phyloP scores from a whole-genome alignment of 1,284 basidiomycete genomes.

The Marasmius oreades region DNA sequence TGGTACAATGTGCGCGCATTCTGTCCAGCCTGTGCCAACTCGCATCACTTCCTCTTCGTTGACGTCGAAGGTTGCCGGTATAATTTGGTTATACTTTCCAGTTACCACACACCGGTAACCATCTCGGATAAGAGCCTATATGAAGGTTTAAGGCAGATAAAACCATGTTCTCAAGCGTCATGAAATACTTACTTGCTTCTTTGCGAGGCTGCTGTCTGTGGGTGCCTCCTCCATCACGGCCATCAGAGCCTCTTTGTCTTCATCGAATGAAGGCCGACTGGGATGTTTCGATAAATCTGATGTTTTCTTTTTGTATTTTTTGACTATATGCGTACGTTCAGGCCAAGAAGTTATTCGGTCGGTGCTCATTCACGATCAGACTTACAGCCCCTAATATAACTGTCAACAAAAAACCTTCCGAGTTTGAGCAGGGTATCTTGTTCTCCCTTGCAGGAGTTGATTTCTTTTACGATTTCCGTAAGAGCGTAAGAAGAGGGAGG shows the following conservation, averaged over 20 bases:
- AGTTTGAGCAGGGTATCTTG: constrained; percentile 2
- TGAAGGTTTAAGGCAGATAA: background rate
- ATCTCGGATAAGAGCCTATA: constrained; percentile 28
- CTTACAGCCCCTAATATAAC: constrained; percentile 16
- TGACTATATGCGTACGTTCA: too few relatives aligned
- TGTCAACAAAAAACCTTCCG: constrained; percentile 9
- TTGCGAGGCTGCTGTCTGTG: background rate
- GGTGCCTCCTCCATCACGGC: constrained; percentile 3
- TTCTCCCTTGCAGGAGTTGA: constrained; percentile 10
- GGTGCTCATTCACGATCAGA: too few relatives aligned
- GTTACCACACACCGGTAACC: constrained; percentile 25
- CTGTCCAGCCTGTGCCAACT: background rate
- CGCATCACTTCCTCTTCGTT: background rate
- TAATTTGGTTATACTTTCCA: constrained; percentile 17
- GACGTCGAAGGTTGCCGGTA: background rate
- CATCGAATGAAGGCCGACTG: background rate
- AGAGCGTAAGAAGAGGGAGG: constrained; percentile 11
- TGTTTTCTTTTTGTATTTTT: too few relatives aligned
- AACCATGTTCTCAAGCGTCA: background rate
- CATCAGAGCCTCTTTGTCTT: background rate
- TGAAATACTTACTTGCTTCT: constrained; percentile 2
- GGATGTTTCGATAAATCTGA: too few relatives aligned
- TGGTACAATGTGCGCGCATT: constrained; percentile 6
- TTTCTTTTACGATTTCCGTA: constrained; percentile 6
- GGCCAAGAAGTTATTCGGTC: too few relatives aligned